Percentiles rank a stretch among this genome's conserved stretches.
Conservation (phyloP, 371 early-diverging fungal species). For the Lichtheimia corymbifera region DNA sequence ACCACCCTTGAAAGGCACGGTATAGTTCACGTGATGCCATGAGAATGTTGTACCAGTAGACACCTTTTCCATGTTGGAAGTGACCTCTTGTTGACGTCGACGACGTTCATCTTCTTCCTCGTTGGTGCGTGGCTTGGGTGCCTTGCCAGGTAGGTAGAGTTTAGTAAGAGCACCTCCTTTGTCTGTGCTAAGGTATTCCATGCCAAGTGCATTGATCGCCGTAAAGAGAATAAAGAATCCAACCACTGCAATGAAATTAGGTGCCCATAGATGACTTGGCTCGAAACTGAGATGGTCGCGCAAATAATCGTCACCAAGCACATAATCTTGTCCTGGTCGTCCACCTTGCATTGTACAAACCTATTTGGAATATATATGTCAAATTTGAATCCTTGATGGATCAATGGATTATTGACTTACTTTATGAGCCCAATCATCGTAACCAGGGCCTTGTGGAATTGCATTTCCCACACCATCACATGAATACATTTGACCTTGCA, state of each 20-base stretch:
- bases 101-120: constrained; percentile 26
- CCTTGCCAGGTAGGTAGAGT: constrained; percentile 39
- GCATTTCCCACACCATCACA: constrained; percentile 44
- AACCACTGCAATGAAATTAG: constrained; percentile 47
- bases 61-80: constrained; percentile 23
- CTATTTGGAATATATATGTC: no score
- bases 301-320: constrained; percentile 57
- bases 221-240: constrained; percentile 47
- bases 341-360: constrained; percentile 55
- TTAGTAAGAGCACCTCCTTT: constrained; percentile 47
- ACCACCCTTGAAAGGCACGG: constrained; percentile 53
- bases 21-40: constrained; percentile 54
- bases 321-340: constrained; percentile 42
- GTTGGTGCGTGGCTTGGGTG: constrained; percentile 19
- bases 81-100: constrained; percentile 27
- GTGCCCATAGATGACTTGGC: constrained; percentile 47
- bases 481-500: constrained; percentile 37
- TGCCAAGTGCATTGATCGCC: constrained; percentile 29
- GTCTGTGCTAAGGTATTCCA: constrained; percentile 43
- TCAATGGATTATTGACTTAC: constrained; percentile 1
- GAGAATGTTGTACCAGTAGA: constrained; percentile 49
- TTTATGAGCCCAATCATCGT: constrained; percentile 49
- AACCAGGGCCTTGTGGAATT: constrained; percentile 44
- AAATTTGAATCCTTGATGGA: no score
- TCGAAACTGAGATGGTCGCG: constrained; percentile 31